Evolutionary conservation across 192 early-diverging fungal genomes (phyloP).

Genomic region (Podila minutissima): DNA sequence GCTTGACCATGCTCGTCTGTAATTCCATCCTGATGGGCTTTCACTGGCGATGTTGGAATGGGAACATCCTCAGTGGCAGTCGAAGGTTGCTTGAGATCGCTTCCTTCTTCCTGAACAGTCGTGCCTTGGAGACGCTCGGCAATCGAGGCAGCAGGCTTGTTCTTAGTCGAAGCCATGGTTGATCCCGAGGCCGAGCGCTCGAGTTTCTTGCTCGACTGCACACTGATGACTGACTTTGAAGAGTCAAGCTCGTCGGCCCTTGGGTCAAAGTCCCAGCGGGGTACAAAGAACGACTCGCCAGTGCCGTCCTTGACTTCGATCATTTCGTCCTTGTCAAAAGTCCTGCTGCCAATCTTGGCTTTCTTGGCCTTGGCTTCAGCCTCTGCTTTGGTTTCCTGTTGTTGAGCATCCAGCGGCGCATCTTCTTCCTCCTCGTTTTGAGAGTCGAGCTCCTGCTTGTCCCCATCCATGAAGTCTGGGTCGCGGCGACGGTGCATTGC

Average conservation of each 20-base stretch:
- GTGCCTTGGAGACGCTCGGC: constrained; percentile 31
- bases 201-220: constrained; percentile 33
- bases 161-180: constrained; percentile 15
- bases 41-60: not conserved
- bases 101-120: constrained; percentile 14
- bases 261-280: constrained; percentile 48
- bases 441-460: constrained; percentile 36
- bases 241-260: constrained; percentile 43
- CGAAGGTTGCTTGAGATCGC: not conserved
- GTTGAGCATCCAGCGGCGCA: not conserved
- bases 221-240: constrained; percentile 44
- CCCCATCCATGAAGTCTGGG: constrained; percentile 10
- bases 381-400: constrained; percentile 8
- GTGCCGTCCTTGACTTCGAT: constrained; percentile 49
- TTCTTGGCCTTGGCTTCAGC: constrained; percentile 25
- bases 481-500: constrained; percentile 6
- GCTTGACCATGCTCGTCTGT: not conserved
- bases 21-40: not conserved
- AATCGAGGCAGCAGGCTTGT: constrained; percentile 20
- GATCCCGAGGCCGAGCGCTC: constrained; percentile 30
- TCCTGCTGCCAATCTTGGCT: constrained; percentile 44
- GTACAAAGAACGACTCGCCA: constrained; percentile 49
- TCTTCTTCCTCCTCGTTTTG: constrained; percentile 13
- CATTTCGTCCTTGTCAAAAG: constrained; percentile 53
- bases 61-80: not conserved